Evolutionary conservation across 345 rosid species (phyloP), one percentile per base, ranked within the genome.

Genomic region (Euphorbia tirucalli): DNA sequence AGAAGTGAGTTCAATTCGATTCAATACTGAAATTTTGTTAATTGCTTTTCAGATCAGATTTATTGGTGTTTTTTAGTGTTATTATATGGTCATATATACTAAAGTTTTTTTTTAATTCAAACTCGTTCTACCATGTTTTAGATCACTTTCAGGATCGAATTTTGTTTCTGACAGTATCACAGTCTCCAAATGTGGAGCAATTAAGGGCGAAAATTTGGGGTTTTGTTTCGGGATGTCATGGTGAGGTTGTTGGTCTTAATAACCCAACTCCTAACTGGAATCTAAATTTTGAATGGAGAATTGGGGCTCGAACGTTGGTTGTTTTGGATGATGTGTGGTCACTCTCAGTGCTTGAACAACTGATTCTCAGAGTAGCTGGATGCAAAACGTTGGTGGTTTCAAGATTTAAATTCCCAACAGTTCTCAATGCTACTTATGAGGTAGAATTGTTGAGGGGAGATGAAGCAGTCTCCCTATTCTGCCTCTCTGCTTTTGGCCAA

Each of bases 301-400:
- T 32, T 52, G 80, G 39, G 31, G n/a, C 80, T 6, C 63, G 27
- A 28, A 65, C 70, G 75, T 77, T 94, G 65, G 85, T 94, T 19
- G 90, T 94, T 71, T 73, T 93, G 56, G 98, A 93, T 76, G 98
- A 93, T 81, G 97, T 93, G 59, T 93, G 97, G 98, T 83, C 86
- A 5, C 48, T 48, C 3, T 57, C 83, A 19, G 93, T 78, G 1
- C 89, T 92, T 48, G 90, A 90, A 44, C 83, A 77, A 66, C 86
- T 94, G 66, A 78, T 89, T n/a, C 80, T 64, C 44, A 78, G 63
- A 63, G 37, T 78, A 15, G 81, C 87, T 22, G 92, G 95, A 9
- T 88, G 89, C 76, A 82, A 79, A 72, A 92, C 87, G 9, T 91
- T 94, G 18, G 91, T 90, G 32, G 93, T 88, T 69, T 94, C 98